Base-by-base conservation (phyloP, 169 alveolate species). In the Plasmodium relictum region DNA sequence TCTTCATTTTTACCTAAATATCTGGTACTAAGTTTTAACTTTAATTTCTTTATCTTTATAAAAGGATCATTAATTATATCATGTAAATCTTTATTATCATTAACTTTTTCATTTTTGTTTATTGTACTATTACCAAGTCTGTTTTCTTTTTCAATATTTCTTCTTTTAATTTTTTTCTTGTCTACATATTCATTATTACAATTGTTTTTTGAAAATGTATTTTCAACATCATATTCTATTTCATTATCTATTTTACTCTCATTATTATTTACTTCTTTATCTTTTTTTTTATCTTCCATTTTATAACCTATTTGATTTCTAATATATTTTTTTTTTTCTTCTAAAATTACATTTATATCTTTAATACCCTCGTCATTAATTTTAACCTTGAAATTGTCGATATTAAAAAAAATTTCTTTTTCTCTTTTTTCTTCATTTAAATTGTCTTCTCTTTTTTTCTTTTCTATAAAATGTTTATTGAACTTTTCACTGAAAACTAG, bases 391-490 rank as follows among this genome's bases (percentile, higher is more conserved):
- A 78, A 78, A 78, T 78, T 78, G 6, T 70, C 63, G 7, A 48
- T 24, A n/a, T 78, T 54, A 2, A 45, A 78, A 24, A 31, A 18
- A 9, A 45, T 63, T 76, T 76, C 73, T 65, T 78, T 78, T 78
- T 26, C 52, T 37, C 63, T 42, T 54, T 72, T 72, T 24, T 72
- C 56, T 52, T 31, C 14, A 72, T 12, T 41, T 70, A 45, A 20
- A 16, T 22, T 70, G 12, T 70, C 42, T 70, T 65, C 74, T 50
- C 89, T 78, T 78, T 63, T 78, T 14, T 78, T 78, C 39, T 18
- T 44, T 16, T 69, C 65, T 58, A 24, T 14, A 18, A 54, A 39
- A 22, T 54, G 58, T 12, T 44, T 50, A 14, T 22, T 62, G 18
- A 78, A 14, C 5, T 78, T 65, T 63, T 78, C 63, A 9, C 66